phyloP scores from a whole-genome alignment of 2,329 filamentous ascomycete species.

The Mycosphaerelloides madeirae region DNA sequence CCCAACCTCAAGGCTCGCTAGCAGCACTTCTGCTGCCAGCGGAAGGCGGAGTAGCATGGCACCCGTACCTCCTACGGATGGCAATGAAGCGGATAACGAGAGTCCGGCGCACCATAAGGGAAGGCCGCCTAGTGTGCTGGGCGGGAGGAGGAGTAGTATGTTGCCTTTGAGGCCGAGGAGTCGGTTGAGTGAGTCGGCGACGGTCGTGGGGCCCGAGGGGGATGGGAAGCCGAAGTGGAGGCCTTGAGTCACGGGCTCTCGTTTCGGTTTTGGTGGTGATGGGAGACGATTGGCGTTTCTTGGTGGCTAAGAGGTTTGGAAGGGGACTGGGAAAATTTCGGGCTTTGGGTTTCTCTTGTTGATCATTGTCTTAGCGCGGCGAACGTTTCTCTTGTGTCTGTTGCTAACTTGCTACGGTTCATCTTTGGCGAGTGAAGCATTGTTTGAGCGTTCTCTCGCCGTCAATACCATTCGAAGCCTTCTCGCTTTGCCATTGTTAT shows the following conservation, averaged over 20 bases:
- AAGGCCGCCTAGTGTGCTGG: slow-evolving; percentile 16
- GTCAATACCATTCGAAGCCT: too few species aligned
- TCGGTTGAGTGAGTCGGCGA: slow-evolving; percentile 9
- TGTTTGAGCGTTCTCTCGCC: too few species aligned
- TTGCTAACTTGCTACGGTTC: too few species aligned
- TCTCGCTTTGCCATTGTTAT: too few species aligned
- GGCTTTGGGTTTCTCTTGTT: too few species aligned
- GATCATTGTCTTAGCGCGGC: too few species aligned
- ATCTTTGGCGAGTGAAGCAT: too few species aligned
- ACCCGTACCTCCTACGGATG: slow-evolving; percentile 17
- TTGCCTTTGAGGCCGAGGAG: slow-evolving; percentile 16
- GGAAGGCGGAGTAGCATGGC: slow-evolving; percentile 22
- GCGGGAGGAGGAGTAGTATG: slow-evolving; percentile 21
- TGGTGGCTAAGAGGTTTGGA: too few species aligned
- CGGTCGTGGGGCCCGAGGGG: background rate
- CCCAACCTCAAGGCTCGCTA: slow-evolving; percentile 9
- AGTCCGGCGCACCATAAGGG: slow-evolving; percentile 18
- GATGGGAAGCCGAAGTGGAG: slow-evolving; percentile 23
- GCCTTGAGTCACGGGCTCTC: slow-evolving; percentile 1
- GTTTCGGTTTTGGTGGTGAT: background rate
- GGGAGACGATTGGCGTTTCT: too few species aligned
- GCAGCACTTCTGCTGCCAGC: slow-evolving; percentile 10
- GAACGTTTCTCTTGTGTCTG: too few species aligned
- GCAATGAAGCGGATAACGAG: slow-evolving; percentile 29
- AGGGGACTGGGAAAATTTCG: too few species aligned